phyloP scores from a whole-genome alignment of 1,284 basidiomycete genomes.

The Ustilago bromivora region DNA sequence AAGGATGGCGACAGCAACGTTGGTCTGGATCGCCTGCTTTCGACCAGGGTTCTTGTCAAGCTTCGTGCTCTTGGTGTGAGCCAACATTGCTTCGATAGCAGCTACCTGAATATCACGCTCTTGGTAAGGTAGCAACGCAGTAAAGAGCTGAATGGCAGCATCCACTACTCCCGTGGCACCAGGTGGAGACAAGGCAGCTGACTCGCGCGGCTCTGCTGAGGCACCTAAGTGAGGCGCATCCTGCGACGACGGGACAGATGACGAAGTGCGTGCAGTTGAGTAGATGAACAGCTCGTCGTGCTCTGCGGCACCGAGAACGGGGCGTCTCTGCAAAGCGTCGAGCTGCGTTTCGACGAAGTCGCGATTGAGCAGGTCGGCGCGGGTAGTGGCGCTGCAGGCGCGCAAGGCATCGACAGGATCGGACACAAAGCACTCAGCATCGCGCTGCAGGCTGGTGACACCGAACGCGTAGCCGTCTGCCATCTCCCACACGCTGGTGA shows the following conservation, averaged over 20 bases:
- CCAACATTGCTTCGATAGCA: slow-evolving; percentile 77
- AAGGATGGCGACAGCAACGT: slow-evolving; percentile 83
- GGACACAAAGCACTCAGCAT: slow-evolving; percentile 61
- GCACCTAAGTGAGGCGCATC: slow-evolving; percentile 24
- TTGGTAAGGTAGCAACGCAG: slow-evolving; percentile 81
- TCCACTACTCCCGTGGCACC: slow-evolving; percentile 87
- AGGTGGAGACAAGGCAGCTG: slow-evolving; percentile 81
- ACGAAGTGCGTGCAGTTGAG: slow-evolving; percentile 15
- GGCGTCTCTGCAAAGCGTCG: slow-evolving; percentile 81
- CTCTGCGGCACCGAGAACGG: slow-evolving; percentile 85
- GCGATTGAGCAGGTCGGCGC: slow-evolving; percentile 77
- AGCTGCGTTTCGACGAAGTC: slow-evolving; percentile 82
- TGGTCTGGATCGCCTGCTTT: slow-evolving; percentile 86
- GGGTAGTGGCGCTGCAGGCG: slow-evolving; percentile 35
- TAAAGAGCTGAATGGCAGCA: slow-evolving; percentile 87
- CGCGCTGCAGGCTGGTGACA: slow-evolving; percentile 78
- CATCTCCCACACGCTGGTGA: slow-evolving; percentile 86
- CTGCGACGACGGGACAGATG: slow-evolving; percentile 5
- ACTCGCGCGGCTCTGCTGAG: slow-evolving; percentile 17
- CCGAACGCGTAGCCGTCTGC: slow-evolving; percentile 93
- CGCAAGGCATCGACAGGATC: slow-evolving; percentile 34
- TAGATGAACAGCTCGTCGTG: slow-evolving; percentile 86
- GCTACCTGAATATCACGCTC: slow-evolving; percentile 78
- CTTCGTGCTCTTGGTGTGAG: slow-evolving; percentile 78
- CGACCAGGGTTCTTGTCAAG: slow-evolving; percentile 89